A percentile compares a stretch with the other conserved stretches of the same genome.
Evolutionary conservation across 2,329 filamentous ascomycete species (phyloP).

Genomic region (Fusarium sororula): DNA sequence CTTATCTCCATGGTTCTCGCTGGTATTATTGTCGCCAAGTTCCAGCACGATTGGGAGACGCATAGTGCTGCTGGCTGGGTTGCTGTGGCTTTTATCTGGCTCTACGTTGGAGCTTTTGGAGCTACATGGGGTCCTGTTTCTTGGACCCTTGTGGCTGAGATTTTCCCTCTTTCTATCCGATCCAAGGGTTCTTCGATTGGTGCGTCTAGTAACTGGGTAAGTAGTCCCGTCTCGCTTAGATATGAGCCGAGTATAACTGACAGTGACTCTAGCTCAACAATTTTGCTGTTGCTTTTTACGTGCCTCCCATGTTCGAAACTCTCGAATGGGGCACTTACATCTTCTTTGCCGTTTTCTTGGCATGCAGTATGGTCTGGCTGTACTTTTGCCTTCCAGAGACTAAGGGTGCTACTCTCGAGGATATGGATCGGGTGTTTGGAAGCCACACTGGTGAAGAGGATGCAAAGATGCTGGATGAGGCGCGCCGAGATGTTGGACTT

Average conservation of each 20-base stretch:
- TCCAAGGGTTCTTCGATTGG: conserved; percentile 55
- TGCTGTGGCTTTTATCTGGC: conserved; percentile 47
- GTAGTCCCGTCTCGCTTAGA: neutral
- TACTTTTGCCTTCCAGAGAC: conserved; percentile 64
- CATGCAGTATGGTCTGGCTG: conserved; percentile 57
- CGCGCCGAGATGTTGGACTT: conserved; percentile 32
- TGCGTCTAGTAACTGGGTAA: conserved; percentile 53
- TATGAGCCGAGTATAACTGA: neutral
- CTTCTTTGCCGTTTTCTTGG: conserved; percentile 63
- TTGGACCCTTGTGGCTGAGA: conserved; percentile 59
- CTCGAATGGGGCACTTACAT: conserved; percentile 62
- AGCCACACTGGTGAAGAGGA: conserved; percentile 46
- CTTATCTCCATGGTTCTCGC: conserved; percentile 28
- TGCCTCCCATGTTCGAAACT: conserved; percentile 49
- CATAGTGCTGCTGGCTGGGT: conserved; percentile 51
- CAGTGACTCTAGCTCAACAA: conserved; percentile 46
- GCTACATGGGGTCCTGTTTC: conserved; percentile 57
- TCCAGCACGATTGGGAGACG: conserved; percentile 36
- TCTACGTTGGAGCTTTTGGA: conserved; percentile 61
- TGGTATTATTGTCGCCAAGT: conserved; percentile 24
- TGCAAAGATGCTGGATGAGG: conserved; percentile 34
- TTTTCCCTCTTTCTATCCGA: conserved; percentile 55
- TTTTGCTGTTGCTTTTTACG: conserved; percentile 57
- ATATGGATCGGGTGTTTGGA: conserved; percentile 62
- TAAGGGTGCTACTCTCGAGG: conserved; percentile 62